These are phyloP conservation scores for Candida anglica DNA, from an alignment of 805 yeast species.

Conservation along the genomic window DNA sequence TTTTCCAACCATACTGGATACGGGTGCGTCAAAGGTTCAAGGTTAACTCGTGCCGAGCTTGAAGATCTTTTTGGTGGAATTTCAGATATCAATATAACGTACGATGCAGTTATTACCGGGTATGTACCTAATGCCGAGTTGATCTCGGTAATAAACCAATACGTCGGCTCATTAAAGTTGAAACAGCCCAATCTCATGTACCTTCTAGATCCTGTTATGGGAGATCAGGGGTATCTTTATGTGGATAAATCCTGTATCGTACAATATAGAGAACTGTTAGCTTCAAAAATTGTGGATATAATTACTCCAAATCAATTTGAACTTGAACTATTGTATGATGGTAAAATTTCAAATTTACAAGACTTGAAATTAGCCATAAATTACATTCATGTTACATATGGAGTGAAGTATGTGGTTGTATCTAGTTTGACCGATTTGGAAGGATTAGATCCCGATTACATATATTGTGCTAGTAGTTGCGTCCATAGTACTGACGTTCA, in stretches of 20 bases:
- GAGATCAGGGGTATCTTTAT: constrained; percentile 69
- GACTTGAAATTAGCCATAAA: constrained; percentile 45
- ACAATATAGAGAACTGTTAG: constrained; percentile 38
- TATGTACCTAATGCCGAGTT: constrained; percentile 59
- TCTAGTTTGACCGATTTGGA: constrained; percentile 46
- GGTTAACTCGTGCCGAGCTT: constrained; percentile 44
- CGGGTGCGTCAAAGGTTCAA: constrained; percentile 59
- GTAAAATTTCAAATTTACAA: constrained; percentile 35
- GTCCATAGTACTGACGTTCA: constrained; percentile 10
- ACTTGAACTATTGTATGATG: constrained; percentile 63
- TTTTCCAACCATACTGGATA: constrained; percentile 93
- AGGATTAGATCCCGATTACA: constrained; percentile 8
- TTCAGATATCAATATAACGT: constrained; percentile 35
- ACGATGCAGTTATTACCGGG: constrained; percentile 62
- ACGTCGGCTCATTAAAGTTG: constrained; percentile 22
- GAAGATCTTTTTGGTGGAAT: constrained; percentile 54
- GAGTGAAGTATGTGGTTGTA: constrained; percentile 59
- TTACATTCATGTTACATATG: constrained; percentile 43
- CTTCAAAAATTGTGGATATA: constrained; percentile 59
- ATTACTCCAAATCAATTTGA: constrained; percentile 93
- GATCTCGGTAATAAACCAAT: constrained; percentile 30
- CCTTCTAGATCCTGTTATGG: constrained; percentile 77
- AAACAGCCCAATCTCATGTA: constrained; percentile 40
- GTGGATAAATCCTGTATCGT: constrained; percentile 48
- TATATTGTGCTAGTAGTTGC: constrained; percentile 27